phyloP scores from a whole-genome alignment of 306 rosid genomes.

The Citrullus mucosospermus region DNA sequence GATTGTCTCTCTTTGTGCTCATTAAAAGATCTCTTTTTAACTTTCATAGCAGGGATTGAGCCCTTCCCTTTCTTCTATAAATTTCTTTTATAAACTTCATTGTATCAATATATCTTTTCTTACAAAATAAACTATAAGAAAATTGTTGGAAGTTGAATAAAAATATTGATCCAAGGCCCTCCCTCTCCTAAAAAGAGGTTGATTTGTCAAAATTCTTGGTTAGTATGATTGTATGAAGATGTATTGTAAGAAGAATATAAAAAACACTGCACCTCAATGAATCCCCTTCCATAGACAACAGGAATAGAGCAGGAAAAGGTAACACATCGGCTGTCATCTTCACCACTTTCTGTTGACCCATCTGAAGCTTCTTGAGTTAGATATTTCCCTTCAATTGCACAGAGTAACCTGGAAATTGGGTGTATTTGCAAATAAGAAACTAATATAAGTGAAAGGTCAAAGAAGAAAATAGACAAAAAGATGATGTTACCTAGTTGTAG shows the following conservation, averaged over 20 bases:
- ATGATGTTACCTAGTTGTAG: conserved; percentile 46
- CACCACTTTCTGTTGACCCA: conserved; percentile 38
- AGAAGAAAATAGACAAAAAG: neutral
- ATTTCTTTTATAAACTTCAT: neutral
- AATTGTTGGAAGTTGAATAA: neutral
- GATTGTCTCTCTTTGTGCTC: neutral
- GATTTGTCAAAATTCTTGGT: no score
- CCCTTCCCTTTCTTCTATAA: neutral
- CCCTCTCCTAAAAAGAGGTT: no score
- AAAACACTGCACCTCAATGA: conserved; percentile 50
- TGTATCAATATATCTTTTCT: neutral
- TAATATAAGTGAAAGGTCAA: neutral
- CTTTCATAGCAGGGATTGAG: neutral
- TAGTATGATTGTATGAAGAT: no score
- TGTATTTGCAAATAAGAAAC: neutral
- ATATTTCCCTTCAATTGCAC: conserved; percentile 84
- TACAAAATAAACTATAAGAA: neutral
- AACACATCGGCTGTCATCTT: conserved; percentile 46
- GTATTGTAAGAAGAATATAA: no score
- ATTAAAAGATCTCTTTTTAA: neutral
- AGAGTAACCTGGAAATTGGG: conserved; percentile 51
- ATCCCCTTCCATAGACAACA: conserved; percentile 60
- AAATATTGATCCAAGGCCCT: neutral
- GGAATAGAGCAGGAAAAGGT: conserved; percentile 60
- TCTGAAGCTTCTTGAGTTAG: conserved; percentile 39